phyloP scores from a whole-genome alignment of 805 yeast genomes.

The baker's yeast (Saccharomyces cerevisiae) region DNA sequence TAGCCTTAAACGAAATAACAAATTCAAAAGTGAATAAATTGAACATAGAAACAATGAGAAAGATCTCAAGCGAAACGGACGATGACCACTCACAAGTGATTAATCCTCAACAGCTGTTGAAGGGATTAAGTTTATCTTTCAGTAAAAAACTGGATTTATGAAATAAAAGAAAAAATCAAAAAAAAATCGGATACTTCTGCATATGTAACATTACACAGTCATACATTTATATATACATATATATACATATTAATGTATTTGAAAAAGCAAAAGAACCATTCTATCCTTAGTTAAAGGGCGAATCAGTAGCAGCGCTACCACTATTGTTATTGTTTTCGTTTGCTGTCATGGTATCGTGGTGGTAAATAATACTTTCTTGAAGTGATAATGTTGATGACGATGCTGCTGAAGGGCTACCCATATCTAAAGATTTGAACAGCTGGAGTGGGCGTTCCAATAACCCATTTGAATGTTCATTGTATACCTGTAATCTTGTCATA shows the following conservation, averaged over 20 bases:
- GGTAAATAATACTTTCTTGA: neutral
- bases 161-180: neutral
- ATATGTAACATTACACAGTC: neutral
- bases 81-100: neutral
- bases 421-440: slow-evolving; percentile 16
- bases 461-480: slow-evolving; percentile 21
- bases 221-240: neutral
- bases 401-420: slow-evolving; percentile 4
- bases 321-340: neutral
- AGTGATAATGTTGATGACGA: neutral
- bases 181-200: neutral
- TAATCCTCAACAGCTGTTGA: neutral
- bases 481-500: slow-evolving; percentile 16
- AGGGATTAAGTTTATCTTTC: neutral
- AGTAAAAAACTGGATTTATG: neutral
- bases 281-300: neutral
- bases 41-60: neutral
- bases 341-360: neutral
- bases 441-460: slow-evolving; percentile 21
- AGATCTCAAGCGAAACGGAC: neutral
- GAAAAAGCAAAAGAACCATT: neutral
- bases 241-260: neutral
- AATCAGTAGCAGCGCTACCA: neutral
- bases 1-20: slow-evolving; percentile 14
- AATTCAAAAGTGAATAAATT: slow-evolving; percentile 12